Evolutionary conservation across 179 eudicot species (phyloP).

Genomic region (Carnegiea gigantea): DNA sequence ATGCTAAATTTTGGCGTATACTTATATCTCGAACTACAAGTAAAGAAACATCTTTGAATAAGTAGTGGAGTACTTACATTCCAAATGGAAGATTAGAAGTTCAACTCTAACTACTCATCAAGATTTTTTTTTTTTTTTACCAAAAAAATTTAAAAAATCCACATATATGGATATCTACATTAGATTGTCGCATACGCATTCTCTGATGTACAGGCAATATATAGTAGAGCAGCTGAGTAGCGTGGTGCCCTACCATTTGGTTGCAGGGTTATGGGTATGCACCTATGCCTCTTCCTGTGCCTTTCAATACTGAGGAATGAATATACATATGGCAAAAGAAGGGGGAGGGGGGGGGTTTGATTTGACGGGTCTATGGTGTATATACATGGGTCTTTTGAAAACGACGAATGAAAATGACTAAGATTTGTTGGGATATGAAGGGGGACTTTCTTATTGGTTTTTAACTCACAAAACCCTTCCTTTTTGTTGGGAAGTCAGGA

Average conservation of each 20-base stretch:
- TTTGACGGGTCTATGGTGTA: conserved; percentile 1
- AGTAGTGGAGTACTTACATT: too few species aligned
- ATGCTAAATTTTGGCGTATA: too few species aligned
- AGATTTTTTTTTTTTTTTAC: too few species aligned
- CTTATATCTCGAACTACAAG: too few species aligned
- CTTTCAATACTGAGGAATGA: conserved; percentile 4
- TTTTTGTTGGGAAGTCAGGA: not conserved
- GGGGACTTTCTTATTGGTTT: not conserved
- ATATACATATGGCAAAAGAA: not conserved
- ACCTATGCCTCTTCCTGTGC: conserved; percentile 9
- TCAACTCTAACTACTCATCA: not conserved
- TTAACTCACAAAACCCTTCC: not conserved
- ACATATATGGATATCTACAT: not conserved
- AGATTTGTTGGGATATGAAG: not conserved
- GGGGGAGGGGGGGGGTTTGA: not conserved
- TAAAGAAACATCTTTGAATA: too few species aligned
- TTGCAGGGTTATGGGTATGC: not conserved
- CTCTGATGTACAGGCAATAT: not conserved
- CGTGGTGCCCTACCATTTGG: not conserved
- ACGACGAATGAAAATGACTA: conserved; percentile 13
- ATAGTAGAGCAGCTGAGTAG: not conserved
- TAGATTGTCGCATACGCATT: not conserved
- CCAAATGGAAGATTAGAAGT: too few species aligned
- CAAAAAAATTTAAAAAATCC: not conserved
- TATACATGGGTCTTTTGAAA: not conserved